Percentiles rank a stretch among this genome's conserved stretches.
These are phyloP conservation scores for Pseudevernia furfuracea DNA, from an alignment of 495 filamentous ascomycete genomes.

Conservation along the genomic window DNA sequence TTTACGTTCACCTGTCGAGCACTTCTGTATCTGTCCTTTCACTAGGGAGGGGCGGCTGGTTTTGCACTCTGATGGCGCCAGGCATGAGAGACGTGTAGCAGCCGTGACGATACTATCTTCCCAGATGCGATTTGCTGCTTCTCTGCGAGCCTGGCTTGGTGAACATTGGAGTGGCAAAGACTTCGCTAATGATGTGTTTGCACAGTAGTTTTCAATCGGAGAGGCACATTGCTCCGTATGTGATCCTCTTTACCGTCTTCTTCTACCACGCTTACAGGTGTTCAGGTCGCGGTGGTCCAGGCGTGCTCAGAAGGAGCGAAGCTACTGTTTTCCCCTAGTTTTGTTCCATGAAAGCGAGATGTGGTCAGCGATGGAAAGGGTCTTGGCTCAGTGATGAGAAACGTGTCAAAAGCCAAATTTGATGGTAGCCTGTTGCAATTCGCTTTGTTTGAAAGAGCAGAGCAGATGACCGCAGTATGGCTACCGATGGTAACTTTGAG, in stretches of 20 bases:
- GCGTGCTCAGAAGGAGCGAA: conserved; percentile 6
- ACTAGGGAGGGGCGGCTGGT: background rate
- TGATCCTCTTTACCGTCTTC: background rate
- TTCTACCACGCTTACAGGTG: background rate
- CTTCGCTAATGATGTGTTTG: conserved; percentile 24
- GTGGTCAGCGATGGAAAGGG: background rate
- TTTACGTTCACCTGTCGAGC: background rate
- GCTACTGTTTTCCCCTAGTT: background rate
- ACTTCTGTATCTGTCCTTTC: background rate
- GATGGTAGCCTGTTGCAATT: conserved; percentile 40
- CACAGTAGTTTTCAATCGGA: conserved; percentile 39
- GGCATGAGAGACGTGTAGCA: conserved; percentile 21
- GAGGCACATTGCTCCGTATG: conserved; percentile 23
- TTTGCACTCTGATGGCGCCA: background rate
- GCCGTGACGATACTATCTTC: conserved; percentile 27
- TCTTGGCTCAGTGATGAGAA: conserved; percentile 42
- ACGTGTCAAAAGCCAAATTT: conserved; percentile 51
- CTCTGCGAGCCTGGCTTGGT: conserved; percentile 8
- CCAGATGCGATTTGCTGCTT: conserved; percentile 24
- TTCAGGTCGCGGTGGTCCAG: conserved; percentile 1
- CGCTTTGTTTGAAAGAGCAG: conserved; percentile 17
- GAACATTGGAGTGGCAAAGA: conserved; percentile 6
- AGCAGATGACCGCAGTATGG: conserved; percentile 28
- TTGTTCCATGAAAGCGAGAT: conserved; percentile 6
- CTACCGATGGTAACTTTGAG: conserved; percentile 48